Evolutionary conservation across 176 grass and related monocot species (phyloP).

Genomic region (Oryza punctata): DNA sequence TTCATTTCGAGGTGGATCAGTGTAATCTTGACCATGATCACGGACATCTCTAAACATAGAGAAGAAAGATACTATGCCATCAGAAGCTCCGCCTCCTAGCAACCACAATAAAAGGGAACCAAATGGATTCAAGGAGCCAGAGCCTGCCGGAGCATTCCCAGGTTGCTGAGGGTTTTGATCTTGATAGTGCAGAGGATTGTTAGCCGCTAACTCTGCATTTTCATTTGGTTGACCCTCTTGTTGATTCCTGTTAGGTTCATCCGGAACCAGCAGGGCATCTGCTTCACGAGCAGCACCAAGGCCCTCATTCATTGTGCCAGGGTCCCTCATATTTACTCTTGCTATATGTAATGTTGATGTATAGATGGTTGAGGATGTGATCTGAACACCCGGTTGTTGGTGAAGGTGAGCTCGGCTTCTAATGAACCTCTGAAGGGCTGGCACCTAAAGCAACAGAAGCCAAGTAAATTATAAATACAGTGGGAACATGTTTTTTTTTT

Average conservation of each 20-base stretch:
- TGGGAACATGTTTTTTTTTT: too few relatives aligned
- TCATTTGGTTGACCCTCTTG: slow-evolving; percentile 39
- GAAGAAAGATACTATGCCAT: slow-evolving; percentile 92
- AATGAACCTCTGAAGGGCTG: slow-evolving; percentile 95
- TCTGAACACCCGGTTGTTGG: slow-evolving; percentile 86
- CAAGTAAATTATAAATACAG: slow-evolving; percentile 21
- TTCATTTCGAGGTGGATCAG: slow-evolving; percentile 56
- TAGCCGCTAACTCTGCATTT: slow-evolving; percentile 26
- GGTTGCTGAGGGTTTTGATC: slow-evolving; percentile 51
- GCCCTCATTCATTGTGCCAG: slow-evolving; percentile 42
- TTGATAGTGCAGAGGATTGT: slow-evolving; percentile 39
- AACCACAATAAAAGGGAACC: slow-evolving; percentile 80
- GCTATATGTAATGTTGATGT: slow-evolving; percentile 96
- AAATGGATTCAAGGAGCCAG: slow-evolving; percentile 58
- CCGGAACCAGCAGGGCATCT: slow-evolving; percentile 39
- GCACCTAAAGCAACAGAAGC: slow-evolving; percentile 62
- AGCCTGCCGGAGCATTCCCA: slow-evolving; percentile 44
- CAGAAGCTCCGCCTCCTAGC: slow-evolving; percentile 75
- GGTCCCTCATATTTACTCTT: slow-evolving; percentile 71
- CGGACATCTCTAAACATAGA: slow-evolving; percentile 85
- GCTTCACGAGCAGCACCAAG: slow-evolving; percentile 37
- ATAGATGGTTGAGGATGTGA: slow-evolving; percentile 87
- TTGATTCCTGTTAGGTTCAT: slow-evolving; percentile 36
- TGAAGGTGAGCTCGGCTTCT: slow-evolving; percentile 73
- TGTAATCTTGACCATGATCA: slow-evolving; percentile 69